Evolutionary conservation across 148 eudicot genomes (phyloP).

Genomic region (Nepenthes gracilis): DNA sequence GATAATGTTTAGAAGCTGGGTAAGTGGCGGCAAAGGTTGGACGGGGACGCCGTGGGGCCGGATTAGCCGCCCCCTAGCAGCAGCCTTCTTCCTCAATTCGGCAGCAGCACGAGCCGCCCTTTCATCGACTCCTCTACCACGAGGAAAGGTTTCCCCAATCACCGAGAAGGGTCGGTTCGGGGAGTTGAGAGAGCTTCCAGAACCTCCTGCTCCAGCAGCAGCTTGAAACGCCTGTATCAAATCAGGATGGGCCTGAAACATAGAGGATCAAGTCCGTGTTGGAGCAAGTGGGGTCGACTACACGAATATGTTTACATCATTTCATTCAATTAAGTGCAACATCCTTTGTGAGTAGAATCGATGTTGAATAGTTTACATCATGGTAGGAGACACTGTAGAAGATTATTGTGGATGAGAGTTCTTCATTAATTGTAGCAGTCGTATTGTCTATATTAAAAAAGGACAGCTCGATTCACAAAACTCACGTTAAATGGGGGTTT

Average conservation of each 20-base stretch:
- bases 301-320: neutral
- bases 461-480: too few species aligned
- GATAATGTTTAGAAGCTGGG: slow-evolving; percentile 40
- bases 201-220: slow-evolving; percentile 43
- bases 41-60: slow-evolving; percentile 52
- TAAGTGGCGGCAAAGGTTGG: slow-evolving; percentile 38
- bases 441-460: too few species aligned
- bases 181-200: slow-evolving; percentile 23
- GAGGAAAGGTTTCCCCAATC: slow-evolving; percentile 35
- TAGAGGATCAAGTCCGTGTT: neutral
- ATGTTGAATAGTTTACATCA: too few species aligned
- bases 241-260: slow-evolving; percentile 30
- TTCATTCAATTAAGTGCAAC: neutral
- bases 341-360: too few species aligned
- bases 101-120: slow-evolving; percentile 79
- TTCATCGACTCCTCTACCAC: slow-evolving; percentile 78
- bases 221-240: slow-evolving; percentile 59
- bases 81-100: slow-evolving; percentile 67
- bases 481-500: too few species aligned
- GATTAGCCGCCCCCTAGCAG: slow-evolving; percentile 47
- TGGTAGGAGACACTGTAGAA: too few species aligned
- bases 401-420: too few species aligned
- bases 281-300: neutral
- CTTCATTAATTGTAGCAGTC: too few species aligned
- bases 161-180: slow-evolving; percentile 27